phyloP scores from a whole-genome alignment of 2,329 filamentous ascomycete species.

The Lecanicillium sp. region DNA sequence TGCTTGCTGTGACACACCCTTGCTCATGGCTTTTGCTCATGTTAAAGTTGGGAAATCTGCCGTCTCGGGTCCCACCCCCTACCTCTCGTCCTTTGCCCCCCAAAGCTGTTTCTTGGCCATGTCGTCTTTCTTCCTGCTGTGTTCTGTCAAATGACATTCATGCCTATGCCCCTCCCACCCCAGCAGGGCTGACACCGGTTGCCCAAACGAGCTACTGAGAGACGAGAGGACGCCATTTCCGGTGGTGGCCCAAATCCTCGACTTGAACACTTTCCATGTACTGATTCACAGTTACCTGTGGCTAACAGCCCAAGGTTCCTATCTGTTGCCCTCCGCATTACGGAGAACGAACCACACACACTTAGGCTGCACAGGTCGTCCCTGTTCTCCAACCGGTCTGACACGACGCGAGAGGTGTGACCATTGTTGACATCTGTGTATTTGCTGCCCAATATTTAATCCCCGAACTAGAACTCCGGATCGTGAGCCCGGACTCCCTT shows the following conservation, averaged over 20 bases:
- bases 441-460: conserved; percentile 14
- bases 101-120: conserved; percentile 3
- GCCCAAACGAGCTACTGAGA: conserved; percentile 2
- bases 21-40: conserved; percentile 6
- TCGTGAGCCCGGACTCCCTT: conserved; percentile 2
- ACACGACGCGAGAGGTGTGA: conserved; percentile 10
- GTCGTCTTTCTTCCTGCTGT: conserved; percentile 7
- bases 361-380: conserved; percentile 11
- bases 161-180: not conserved
- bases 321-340: conserved; percentile 11
- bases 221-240: not conserved
- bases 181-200: conserved; percentile 8
- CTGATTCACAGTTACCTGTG: conserved; percentile 10
- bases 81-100: too few species aligned
- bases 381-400: conserved; percentile 10
- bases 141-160: conserved; percentile 11
- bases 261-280: conserved; percentile 2
- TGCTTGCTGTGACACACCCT: conserved; percentile 9
- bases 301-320: conserved; percentile 12
- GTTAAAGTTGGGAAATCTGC: conserved; percentile 4
- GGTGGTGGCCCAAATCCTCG: conserved; percentile 13
- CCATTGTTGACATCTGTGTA: conserved; percentile 11
- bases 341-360: conserved; percentile 5
- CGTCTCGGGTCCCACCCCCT: conserved; percentile 9
- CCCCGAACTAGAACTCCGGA: conserved; percentile 11